phyloP scores from a whole-genome alignment of 2,329 filamentous ascomycete genomes.

The Trichoderma asperellum region DNA sequence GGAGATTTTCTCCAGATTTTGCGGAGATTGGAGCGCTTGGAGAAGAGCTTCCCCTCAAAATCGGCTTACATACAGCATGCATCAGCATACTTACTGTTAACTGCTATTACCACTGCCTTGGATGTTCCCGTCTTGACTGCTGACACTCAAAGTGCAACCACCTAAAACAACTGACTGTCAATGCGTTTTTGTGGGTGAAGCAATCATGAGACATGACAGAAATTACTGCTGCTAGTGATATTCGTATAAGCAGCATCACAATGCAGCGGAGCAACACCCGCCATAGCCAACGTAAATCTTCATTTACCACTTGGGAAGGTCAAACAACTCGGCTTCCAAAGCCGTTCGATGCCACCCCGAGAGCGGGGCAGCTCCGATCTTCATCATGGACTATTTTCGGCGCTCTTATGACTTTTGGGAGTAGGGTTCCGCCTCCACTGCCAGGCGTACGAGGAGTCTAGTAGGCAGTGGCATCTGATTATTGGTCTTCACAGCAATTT shows the following conservation, averaged over 20 bases:
- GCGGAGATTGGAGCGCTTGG: neutral
- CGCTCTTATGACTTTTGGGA: neutral
- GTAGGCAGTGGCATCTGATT: too few relatives aligned
- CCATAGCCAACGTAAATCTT: neutral
- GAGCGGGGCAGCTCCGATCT: neutral
- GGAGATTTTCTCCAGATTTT: neutral
- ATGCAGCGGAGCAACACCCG: neutral
- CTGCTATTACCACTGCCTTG: neutral
- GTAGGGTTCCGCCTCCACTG: neutral
- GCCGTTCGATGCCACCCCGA: neutral
- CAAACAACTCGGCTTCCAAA: conserved; percentile 7
- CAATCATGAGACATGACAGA: neutral
- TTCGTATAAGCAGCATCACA: neutral
- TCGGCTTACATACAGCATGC: neutral
- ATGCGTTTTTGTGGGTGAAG: neutral
- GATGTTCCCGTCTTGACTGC: neutral
- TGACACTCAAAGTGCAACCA: neutral
- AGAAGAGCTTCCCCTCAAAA: neutral
- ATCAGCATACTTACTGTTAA: neutral
- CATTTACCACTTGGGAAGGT: conserved; percentile 15
- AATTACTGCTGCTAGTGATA: neutral
- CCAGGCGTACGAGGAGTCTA: neutral
- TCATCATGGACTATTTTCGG: neutral
- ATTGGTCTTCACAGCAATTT: too few relatives aligned
- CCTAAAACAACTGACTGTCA: neutral